These are phyloP conservation scores for Prosopis cineraria DNA, from an alignment of 306 rosid species.

Conservation along the genomic window DNA sequence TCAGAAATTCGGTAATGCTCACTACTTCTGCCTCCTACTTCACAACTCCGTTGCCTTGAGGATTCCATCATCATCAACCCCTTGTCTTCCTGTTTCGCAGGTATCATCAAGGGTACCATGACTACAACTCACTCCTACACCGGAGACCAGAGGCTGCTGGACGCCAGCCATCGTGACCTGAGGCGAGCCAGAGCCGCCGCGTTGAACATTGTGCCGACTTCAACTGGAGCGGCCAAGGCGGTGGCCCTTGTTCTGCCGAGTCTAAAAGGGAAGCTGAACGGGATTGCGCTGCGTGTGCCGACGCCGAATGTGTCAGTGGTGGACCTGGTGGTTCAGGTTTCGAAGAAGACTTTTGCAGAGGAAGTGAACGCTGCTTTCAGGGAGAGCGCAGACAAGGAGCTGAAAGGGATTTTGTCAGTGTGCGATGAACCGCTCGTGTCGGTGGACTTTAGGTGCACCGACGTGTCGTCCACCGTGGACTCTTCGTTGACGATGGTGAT, in stretches of 20 bases:
- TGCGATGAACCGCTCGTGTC: slow-evolving; percentile 98
- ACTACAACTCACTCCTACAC: slow-evolving; percentile 98
- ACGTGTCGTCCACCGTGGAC: slow-evolving; percentile 94
- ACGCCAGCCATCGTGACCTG: slow-evolving; percentile 98
- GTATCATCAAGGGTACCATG: slow-evolving; percentile 98
- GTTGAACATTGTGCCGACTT: slow-evolving; percentile 92
- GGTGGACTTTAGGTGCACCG: slow-evolving; percentile 89
- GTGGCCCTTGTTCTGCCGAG: slow-evolving; percentile 92
- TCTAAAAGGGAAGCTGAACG: slow-evolving; percentile 91
- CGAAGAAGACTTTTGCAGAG: slow-evolving; percentile 91
- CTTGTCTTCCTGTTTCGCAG: slow-evolving; percentile 24
- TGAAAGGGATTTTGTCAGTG: slow-evolving; percentile 75
- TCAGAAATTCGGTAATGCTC: slow-evolving; percentile 75
- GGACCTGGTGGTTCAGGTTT: slow-evolving; percentile 92
- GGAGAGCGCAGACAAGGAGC: slow-evolving; percentile 82
- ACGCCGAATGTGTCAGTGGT: slow-evolving; percentile 97
- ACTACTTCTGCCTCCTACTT: background rate
- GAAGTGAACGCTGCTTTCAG: slow-evolving; percentile 94
- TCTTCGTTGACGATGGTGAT: slow-evolving; percentile 95
- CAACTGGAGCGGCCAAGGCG: slow-evolving; percentile 99
- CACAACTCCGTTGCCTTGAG: background rate
- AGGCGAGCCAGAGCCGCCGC: slow-evolving; percentile 97
- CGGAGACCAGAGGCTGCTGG: slow-evolving; percentile 97
- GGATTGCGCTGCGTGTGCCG: slow-evolving; percentile 95
- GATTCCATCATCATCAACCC: background rate